Percentiles rank a stretch among this genome's conserved stretches.
These are phyloP conservation scores for Corniculantispora saksenae DNA, from an alignment of 2,329 filamentous ascomycete species.

Conservation along the genomic window DNA sequence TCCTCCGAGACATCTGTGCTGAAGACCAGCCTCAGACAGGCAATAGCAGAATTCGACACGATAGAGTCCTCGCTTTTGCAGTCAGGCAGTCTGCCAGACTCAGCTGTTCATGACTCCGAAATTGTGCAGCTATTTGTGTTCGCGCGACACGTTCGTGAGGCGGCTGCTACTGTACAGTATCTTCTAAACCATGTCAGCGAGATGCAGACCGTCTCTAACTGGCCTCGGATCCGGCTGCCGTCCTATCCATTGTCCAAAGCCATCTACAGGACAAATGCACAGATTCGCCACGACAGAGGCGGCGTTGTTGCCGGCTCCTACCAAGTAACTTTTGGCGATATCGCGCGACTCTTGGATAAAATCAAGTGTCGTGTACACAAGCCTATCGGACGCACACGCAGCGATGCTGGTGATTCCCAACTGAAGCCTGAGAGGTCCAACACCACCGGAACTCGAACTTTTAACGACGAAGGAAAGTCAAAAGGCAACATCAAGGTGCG, in stretches of 20 bases:
- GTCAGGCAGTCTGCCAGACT: conserved; percentile 45
- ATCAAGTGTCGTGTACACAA: conserved; percentile 42
- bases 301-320: conserved; percentile 57
- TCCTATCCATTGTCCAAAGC: conserved; percentile 57
- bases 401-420: not conserved
- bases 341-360: conserved; percentile 43
- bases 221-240: conserved; percentile 48
- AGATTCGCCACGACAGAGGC: conserved; percentile 60
- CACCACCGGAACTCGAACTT: not conserved
- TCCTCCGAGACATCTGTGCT: conserved; percentile 44
- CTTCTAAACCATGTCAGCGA: conserved; percentile 49
- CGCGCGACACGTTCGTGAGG: conserved; percentile 55
- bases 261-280: conserved; percentile 54
- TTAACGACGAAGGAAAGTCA: conserved; percentile 23
- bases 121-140: conserved; percentile 57
- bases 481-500: conserved; percentile 40
- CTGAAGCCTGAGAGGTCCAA: conserved; percentile 21
- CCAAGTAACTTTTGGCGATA: conserved; percentile 47
- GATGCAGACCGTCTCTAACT: conserved; percentile 44
- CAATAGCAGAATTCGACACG: conserved; percentile 48
- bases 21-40: conserved; percentile 41
- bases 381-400: conserved; percentile 22
- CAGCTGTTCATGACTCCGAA: conserved; percentile 49
- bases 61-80: conserved; percentile 49
- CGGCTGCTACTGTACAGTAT: conserved; percentile 48